These are phyloP conservation scores for Gossypium sturtianum DNA, from an alignment of 345 rosid species.

Conservation along the genomic window DNA sequence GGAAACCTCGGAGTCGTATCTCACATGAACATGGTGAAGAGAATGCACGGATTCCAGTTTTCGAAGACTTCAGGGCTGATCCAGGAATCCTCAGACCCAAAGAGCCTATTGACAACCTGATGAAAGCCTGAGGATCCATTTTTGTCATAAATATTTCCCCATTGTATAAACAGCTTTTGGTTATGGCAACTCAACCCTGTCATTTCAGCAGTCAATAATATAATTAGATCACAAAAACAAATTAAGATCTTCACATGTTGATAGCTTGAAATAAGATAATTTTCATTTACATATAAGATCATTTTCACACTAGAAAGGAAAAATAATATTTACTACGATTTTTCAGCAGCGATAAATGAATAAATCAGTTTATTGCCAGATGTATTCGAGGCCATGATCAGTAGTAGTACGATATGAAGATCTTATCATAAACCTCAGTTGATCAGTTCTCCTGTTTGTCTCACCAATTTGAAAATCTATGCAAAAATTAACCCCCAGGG, in stretches of 20 bases:
- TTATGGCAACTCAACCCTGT: conserved; percentile 28
- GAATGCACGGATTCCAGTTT: conserved; percentile 38
- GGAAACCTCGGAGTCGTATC: conserved; percentile 86
- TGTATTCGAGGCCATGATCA: neutral
- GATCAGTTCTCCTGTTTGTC: neutral
- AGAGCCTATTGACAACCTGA: conserved; percentile 78
- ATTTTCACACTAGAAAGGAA: neutral
- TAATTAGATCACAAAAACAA: neutral
- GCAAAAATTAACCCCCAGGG: neutral
- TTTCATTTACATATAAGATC: neutral
- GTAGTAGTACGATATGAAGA: neutral
- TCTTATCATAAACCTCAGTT: neutral
- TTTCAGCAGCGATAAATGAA: neutral
- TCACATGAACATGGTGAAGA: conserved; percentile 68
- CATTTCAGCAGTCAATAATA: neutral
- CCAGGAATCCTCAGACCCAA: conserved; percentile 72
- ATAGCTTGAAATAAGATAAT: neutral
- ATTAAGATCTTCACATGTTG: neutral
- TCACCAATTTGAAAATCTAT: neutral
- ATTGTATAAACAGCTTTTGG: conserved; percentile 32
- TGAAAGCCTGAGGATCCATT: conserved; percentile 97
- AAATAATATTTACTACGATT: neutral
- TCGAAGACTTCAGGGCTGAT: conserved; percentile 35
- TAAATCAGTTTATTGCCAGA: neutral
- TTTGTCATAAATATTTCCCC: conserved; percentile 46